phyloP scores from a whole-genome alignment of 345 rosid genomes.

The Eucalyptus regnans region DNA sequence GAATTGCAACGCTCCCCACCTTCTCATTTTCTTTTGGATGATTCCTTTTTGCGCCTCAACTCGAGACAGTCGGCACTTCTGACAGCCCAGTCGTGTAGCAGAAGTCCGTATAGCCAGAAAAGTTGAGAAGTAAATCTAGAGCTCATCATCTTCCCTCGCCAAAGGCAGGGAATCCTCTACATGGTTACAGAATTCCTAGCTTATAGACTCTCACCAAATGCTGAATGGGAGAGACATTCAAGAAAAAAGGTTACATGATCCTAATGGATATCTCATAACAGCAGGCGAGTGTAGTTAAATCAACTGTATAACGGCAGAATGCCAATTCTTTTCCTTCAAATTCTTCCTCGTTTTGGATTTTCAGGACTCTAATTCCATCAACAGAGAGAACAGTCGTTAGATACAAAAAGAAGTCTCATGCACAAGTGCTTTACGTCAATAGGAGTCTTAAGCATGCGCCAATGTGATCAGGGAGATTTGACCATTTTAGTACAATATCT shows the following conservation, averaged over 20 bases:
- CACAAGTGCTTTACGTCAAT: neutral
- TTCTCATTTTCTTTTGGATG: neutral
- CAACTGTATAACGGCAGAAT: neutral
- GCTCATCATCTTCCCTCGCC: neutral
- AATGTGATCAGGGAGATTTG: neutral
- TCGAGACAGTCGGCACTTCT: neutral
- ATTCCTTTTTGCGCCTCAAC: neutral
- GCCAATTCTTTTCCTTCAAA: neutral
- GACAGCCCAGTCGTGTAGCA: neutral
- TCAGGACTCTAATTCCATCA: neutral
- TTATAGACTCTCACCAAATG: neutral
- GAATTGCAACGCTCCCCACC: neutral
- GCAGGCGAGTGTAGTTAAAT: neutral
- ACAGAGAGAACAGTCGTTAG: neutral
- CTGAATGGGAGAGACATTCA: neutral
- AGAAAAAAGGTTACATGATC: neutral
- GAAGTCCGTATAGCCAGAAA: neutral
- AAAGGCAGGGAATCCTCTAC: neutral
- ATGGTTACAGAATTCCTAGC: neutral
- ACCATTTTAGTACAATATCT: neutral
- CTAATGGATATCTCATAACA: neutral
- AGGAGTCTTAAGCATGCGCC: neutral
- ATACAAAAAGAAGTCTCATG: neutral
- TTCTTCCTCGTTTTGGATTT: neutral
- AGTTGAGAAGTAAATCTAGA: neutral